phyloP scores from a whole-genome alignment of 768 basidiomycete species.

The Lentinula guzmanii region DNA sequence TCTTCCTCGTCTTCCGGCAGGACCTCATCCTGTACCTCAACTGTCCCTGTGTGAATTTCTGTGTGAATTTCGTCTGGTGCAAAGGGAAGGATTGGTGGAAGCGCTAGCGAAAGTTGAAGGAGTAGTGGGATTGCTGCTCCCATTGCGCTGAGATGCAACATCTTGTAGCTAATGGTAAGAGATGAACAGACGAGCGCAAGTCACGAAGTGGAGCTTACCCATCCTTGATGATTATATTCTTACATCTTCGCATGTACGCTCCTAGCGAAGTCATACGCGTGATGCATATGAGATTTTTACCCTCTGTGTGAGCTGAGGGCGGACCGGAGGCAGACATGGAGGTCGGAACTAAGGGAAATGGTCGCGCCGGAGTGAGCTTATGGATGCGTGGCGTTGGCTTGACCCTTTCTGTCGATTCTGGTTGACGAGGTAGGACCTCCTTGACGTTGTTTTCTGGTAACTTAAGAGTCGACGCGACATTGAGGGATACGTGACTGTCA shows the following conservation, averaged over 20 bases:
- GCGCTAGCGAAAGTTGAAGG: slow-evolving; percentile 58
- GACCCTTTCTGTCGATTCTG: slow-evolving; percentile 12
- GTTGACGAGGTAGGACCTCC: neutral
- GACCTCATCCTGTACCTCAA: slow-evolving; percentile 75
- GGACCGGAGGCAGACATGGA: slow-evolving; percentile 80
- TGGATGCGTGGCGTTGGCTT: slow-evolving; percentile 32
- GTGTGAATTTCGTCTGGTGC: slow-evolving; percentile 53
- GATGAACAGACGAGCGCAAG: neutral
- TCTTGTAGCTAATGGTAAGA: slow-evolving; percentile 49
- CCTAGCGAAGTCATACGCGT: slow-evolving; percentile 72
- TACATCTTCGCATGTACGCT: slow-evolving; percentile 73
- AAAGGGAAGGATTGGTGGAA: slow-evolving; percentile 71
- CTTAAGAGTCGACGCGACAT: neutral
- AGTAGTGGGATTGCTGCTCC: slow-evolving; percentile 87
- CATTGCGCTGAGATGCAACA: slow-evolving; percentile 73
- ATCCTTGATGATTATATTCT: slow-evolving; percentile 62
- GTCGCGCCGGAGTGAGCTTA: slow-evolving; percentile 68
- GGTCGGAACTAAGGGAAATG: slow-evolving; percentile 68
- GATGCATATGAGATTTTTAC: slow-evolving; percentile 76
- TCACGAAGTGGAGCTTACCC: slow-evolving; percentile 41
- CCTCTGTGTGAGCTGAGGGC: slow-evolving; percentile 70
- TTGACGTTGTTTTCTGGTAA: neutral
- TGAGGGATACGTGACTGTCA: neutral
- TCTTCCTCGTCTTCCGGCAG: slow-evolving; percentile 72
- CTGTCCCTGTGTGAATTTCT: slow-evolving; percentile 61